Evolutionary conservation across 2,329 filamentous ascomycete genomes (phyloP).

Genomic region (Cordyceps sp.): DNA sequence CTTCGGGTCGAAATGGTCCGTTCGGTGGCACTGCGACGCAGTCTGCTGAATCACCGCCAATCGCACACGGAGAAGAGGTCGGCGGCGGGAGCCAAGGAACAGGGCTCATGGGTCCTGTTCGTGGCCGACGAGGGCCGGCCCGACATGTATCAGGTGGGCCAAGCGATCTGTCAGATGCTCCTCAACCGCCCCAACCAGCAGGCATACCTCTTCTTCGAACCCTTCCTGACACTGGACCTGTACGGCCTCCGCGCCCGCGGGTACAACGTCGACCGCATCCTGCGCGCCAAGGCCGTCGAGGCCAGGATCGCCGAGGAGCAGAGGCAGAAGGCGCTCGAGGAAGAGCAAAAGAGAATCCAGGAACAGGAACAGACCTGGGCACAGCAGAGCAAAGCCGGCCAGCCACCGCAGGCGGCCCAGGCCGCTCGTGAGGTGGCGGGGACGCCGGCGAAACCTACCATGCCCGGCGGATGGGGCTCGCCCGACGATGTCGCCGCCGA

Average conservation of each 20-base stretch:
- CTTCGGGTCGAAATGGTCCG: constrained; percentile 63
- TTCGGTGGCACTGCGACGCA: constrained; percentile 59
- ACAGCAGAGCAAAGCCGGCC: constrained; percentile 15
- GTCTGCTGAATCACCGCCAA: constrained; percentile 53
- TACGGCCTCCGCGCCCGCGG: constrained; percentile 70
- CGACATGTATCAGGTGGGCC: constrained; percentile 85
- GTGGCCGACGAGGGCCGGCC: constrained; percentile 51
- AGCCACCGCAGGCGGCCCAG: constrained; percentile 12
- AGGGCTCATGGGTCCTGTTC: constrained; percentile 50
- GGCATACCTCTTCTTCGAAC: constrained; percentile 80
- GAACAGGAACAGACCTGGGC: constrained; percentile 31
- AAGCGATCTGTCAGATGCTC: constrained; percentile 67
- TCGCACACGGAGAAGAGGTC: constrained; percentile 60
- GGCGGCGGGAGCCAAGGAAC: constrained; percentile 44
- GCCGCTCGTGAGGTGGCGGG: constrained; percentile 21
- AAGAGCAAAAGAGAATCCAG: constrained; percentile 52
- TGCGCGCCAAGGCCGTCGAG: constrained; percentile 75
- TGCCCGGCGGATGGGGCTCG: constrained; percentile 66
- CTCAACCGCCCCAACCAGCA: constrained; percentile 73
- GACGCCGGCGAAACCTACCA: constrained; percentile 27
- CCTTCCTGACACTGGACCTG: constrained; percentile 72
- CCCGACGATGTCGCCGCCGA: constrained; percentile 29
- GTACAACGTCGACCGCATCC: constrained; percentile 91
- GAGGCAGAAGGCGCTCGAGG: constrained; percentile 55
- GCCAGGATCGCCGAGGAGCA: constrained; percentile 75